These are phyloP conservation scores for Macrolepiota dolichaula DNA, from an alignment of 768 basidiomycete genomes.

Conservation along the genomic window DNA sequence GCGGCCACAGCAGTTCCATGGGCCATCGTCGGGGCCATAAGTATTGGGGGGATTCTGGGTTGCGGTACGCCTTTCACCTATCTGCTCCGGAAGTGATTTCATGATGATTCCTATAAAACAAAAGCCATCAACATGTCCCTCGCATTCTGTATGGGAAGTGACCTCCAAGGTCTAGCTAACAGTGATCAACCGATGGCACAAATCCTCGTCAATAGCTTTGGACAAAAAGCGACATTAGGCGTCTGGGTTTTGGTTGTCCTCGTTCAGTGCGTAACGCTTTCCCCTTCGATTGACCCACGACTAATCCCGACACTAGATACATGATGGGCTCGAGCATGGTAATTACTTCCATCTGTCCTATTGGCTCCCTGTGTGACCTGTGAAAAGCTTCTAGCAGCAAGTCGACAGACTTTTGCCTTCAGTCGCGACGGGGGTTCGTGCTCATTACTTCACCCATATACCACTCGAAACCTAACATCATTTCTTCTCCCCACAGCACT, in stretches of 20 bases:
- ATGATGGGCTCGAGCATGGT: conserved; percentile 63
- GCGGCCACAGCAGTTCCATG: conserved; percentile 66
- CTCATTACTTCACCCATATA: neutral
- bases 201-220: conserved; percentile 50
- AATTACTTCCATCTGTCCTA: neutral
- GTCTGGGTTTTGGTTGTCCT: conserved; percentile 37
- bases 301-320: conserved; percentile 30
- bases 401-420: conserved; percentile 69
- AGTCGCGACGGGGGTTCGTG: conserved; percentile 54
- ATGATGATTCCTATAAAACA: neutral
- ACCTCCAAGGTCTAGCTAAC: conserved; percentile 36
- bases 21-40: conserved; percentile 58
- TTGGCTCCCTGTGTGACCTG: neutral
- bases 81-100: neutral
- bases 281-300: neutral
- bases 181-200: conserved; percentile 60
- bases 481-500: conserved; percentile 32
- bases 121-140: conserved; percentile 58
- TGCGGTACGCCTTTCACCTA: conserved; percentile 40
- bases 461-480: neutral
- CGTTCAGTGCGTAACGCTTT: conserved; percentile 29
- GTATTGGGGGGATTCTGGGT: conserved; percentile 54
- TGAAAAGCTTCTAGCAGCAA: conserved; percentile 24
- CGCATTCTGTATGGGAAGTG: conserved; percentile 58
- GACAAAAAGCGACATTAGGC: conserved; percentile 31